phyloP scores from a whole-genome alignment of 140 eudicot genomes.

The Cichorium intybus region DNA sequence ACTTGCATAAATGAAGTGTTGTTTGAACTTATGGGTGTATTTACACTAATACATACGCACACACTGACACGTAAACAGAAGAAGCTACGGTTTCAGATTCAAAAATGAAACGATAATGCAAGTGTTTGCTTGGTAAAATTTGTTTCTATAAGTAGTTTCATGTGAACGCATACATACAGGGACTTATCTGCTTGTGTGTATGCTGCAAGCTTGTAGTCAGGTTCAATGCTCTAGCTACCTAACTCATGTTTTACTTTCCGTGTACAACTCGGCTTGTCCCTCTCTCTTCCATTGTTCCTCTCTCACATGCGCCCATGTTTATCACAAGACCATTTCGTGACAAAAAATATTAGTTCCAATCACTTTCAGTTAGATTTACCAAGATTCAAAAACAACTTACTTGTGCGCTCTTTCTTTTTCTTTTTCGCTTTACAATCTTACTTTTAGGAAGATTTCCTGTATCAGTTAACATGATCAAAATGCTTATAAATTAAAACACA shows the following conservation, averaged over 20 bases:
- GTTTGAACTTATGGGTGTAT: no score
- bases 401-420: neutral
- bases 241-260: slow-evolving; percentile 25
- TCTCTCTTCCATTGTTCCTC: slow-evolving; percentile 9
- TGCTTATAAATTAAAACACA: neutral
- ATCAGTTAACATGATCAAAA: neutral
- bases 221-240: slow-evolving; percentile 28
- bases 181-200: slow-evolving; percentile 22
- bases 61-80: neutral
- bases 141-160: slow-evolving; percentile 14
- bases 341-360: slow-evolving; percentile 9
- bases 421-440: neutral
- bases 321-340: slow-evolving; percentile 20
- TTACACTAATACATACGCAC: no score
- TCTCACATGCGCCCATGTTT: slow-evolving; percentile 26
- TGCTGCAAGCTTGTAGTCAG: slow-evolving; percentile 26
- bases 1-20: no score
- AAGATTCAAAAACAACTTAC: slow-evolving; percentile 6
- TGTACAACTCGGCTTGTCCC: slow-evolving; percentile 18
- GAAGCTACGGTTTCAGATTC: neutral
- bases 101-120: slow-evolving; percentile 5
- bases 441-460: neutral
- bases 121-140: slow-evolving; percentile 5
- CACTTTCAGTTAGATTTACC: slow-evolving; percentile 25
- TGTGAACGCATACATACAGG: slow-evolving; percentile 20